Base-by-base conservation (phyloP, 495 filamentous ascomycete species). In the Physcia stellaris region DNA sequence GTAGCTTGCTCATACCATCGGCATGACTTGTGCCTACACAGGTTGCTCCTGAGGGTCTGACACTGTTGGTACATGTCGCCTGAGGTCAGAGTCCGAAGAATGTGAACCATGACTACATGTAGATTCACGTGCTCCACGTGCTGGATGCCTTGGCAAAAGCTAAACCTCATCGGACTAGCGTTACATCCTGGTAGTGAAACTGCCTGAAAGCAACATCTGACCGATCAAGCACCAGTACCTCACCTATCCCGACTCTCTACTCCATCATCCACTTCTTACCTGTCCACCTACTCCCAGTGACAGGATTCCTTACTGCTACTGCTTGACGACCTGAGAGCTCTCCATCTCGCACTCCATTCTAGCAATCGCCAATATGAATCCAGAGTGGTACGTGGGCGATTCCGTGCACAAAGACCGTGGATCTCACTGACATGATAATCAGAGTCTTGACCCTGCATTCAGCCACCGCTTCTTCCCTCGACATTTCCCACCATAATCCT, bases 351-450 rank as follows among this genome's bases (percentile, higher is more conserved):
- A 13, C 19, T 20, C 28, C 5, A 13, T 28, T 11, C 28, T 4
- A 13, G 32, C 24, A 21, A 39, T 54, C 35, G 51, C 59, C 71
- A 84, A 52, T 60, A 93, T 93, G 85, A 93, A 93, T 71, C 85
- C 85, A 56, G 85, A 93, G 84, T 92, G 73, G 84, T 92, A 75
- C 57, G 84, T 77, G 27, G 48, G 51, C 47, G 42, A 49, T 33
- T 40, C 35, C 13, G 17, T 12, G 9, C 9, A 13, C 7, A 28
- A 13, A 28, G 13, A 28, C 7, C 7, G 26, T 28, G 13, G 9
- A 28, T 7, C 7, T 7, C 13, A 28, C 26, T 28, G 13, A 28
- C 26, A 28, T 28, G 9, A 28, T 13, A 28, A 13, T 28, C 13
- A 28, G 7, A 7, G 7, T 13, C 26, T 28, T 13, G 26, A 28